phyloP scores from a whole-genome alignment of 345 rosid species.

The Trapa incisa region DNA sequence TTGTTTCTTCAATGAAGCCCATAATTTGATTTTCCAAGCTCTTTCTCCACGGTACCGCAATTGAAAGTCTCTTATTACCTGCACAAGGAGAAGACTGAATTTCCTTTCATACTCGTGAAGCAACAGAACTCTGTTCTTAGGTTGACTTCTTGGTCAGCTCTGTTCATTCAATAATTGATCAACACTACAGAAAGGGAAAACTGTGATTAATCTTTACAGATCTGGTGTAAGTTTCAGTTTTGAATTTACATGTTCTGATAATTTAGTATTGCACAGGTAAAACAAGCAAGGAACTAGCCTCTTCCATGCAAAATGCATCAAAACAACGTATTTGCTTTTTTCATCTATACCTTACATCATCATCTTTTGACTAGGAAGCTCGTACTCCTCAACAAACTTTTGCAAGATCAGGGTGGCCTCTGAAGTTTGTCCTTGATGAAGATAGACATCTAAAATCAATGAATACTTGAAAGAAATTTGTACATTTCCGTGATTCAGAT shows the following conservation, averaged over 20 bases:
- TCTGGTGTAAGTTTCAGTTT: not conserved
- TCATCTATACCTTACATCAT: not conserved
- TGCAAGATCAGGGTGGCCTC: constrained; percentile 44
- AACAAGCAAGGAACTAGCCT: not conserved
- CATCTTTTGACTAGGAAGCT: constrained; percentile 8
- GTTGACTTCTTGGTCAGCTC: not conserved
- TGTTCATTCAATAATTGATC: not conserved
- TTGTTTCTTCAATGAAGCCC: constrained; percentile 24
- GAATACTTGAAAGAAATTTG: constrained; percentile 40
- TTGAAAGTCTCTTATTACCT: not conserved
- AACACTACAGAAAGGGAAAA: not conserved
- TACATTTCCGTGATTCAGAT: constrained; percentile 34
- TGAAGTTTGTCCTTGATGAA: constrained; percentile 25
- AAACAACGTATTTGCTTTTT: not conserved
- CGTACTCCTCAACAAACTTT: constrained; percentile 19
- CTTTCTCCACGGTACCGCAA: not conserved
- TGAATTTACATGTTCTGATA: not conserved
- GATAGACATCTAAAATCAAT: constrained; percentile 22
- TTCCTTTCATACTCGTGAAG: not conserved
- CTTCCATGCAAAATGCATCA: not conserved
- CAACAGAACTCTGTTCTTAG: not conserved
- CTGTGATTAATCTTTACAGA: not conserved
- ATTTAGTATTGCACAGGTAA: not conserved
- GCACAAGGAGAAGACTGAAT: not conserved
- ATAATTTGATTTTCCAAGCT: constrained; percentile 4